These are phyloP conservation scores for Solanum appendiculatum DNA, from an alignment of 257 asterid species.

Conservation along the genomic window DNA sequence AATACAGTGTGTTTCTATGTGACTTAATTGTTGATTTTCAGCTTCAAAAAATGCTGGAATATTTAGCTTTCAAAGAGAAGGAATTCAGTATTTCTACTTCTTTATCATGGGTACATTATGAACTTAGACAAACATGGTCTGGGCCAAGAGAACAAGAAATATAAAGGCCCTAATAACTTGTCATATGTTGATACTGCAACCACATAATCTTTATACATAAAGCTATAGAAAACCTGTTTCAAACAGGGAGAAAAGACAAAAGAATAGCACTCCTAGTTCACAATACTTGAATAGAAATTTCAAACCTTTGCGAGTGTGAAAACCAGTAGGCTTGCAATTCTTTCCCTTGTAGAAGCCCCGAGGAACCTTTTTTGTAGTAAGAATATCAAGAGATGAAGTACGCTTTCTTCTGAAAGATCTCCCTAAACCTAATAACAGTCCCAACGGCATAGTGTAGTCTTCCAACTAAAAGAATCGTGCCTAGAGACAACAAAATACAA, in stretches of 20 bases:
- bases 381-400: conserved; percentile 65
- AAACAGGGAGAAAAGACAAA: neutral
- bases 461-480: neutral
- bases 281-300: neutral
- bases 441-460: conserved; percentile 44
- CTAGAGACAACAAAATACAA: neutral
- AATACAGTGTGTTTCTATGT: neutral
- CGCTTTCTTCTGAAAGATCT: conserved; percentile 72
- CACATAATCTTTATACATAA: neutral
- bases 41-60: neutral
- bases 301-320: conserved; percentile 88
- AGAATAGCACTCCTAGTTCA: neutral
- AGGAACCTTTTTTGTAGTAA: conserved; percentile 59
- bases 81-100: neutral
- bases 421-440: conserved; percentile 58
- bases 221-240: neutral
- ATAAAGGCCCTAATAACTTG: neutral
- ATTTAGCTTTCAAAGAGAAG: neutral
- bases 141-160: neutral
- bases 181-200: neutral
- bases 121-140: neutral
- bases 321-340: conserved; percentile 87
- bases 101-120: neutral
- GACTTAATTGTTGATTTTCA: neutral
- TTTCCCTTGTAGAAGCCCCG: conserved; percentile 77